Evolutionary conservation across 768 basidiomycete genomes (phyloP), one percentile per base, ranked within the genome.

Genomic region (Suillus tomentosus): DNA sequence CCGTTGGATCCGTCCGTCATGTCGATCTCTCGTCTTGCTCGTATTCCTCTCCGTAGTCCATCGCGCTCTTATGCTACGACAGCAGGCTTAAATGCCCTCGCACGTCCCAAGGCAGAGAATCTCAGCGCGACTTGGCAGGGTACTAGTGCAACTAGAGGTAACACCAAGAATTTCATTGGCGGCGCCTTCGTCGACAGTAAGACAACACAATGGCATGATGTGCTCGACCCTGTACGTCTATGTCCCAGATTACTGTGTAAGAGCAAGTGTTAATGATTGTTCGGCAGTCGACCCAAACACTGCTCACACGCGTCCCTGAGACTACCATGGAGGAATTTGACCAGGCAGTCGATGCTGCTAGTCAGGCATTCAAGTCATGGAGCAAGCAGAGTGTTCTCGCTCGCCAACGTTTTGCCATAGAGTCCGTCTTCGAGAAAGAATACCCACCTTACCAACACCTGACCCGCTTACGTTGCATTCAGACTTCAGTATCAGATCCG

Each of bases 401-500:
- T 45, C 87, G 96, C 58, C 96, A 99, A 74, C 84, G 88, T 64
- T 91, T 97, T 74, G 89, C 89, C 60, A 79, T 98, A 64, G 93
- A 97, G 95, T 97, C 69, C 64, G 89, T 81, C n/a, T 37, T 54
- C 51, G 24, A 19, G 56, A 31, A 31, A 31, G 31, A 31, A 31
- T 51, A 45, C 31, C 39, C 40, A 1, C 60, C 31, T 40, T n/a
- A 48, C 19, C 66, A 53, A 61, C 27, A 42, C 60, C 22, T 42
- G 53, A 9, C 14, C 34, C 48, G 54, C 62, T 62, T 14, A 70
- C 34, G 62, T 61, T n/a, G 15, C 22, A 9, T 6, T 27, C 51
- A 98, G 96, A 69, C 84, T 99, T 37, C 96, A 98, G 73, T 84
- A 88, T 64, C 83, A 94, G 36, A 87, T 99, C 63, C 89, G 95